These are phyloP conservation scores for Pseudogymnoascus sp. DNA, from an alignment of 2,329 filamentous ascomycete species.

Conservation along the genomic window DNA sequence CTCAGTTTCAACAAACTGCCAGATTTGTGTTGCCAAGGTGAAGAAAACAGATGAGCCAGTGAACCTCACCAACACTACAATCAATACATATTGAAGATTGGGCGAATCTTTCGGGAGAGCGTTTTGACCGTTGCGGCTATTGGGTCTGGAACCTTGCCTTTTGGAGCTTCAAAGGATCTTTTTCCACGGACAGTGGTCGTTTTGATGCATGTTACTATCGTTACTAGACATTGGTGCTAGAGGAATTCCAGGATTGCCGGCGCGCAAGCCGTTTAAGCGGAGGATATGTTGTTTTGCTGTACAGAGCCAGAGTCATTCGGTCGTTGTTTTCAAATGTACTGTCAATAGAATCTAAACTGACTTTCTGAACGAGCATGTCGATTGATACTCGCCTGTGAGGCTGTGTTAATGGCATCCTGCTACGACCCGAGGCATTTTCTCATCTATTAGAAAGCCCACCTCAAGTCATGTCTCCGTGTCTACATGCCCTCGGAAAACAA, in stretches of 20 bases:
- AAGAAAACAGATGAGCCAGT: neutral
- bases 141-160: neutral
- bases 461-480: neutral
- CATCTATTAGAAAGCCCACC: neutral
- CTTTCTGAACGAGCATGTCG: neutral
- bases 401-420: neutral
- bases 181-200: neutral
- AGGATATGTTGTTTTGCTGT: neutral
- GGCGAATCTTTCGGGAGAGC: too few species aligned
- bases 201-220: neutral
- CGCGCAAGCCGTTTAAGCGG: neutral
- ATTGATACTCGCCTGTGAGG: neutral
- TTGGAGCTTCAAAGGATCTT: neutral
- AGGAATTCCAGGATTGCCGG: neutral
- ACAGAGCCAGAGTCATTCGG: neutral
- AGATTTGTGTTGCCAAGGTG: neutral
- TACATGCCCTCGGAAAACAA: neutral
- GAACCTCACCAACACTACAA: neutral
- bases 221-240: slow-evolving; percentile 1
- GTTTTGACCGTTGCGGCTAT: neutral
- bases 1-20: neutral
- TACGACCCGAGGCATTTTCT: too few species aligned
- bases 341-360: neutral
- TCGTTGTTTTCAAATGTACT: neutral
- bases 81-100: neutral